Conservation (phyloP, 2,329 filamentous ascomycete species). For the Penicillium olsonii region DNA sequence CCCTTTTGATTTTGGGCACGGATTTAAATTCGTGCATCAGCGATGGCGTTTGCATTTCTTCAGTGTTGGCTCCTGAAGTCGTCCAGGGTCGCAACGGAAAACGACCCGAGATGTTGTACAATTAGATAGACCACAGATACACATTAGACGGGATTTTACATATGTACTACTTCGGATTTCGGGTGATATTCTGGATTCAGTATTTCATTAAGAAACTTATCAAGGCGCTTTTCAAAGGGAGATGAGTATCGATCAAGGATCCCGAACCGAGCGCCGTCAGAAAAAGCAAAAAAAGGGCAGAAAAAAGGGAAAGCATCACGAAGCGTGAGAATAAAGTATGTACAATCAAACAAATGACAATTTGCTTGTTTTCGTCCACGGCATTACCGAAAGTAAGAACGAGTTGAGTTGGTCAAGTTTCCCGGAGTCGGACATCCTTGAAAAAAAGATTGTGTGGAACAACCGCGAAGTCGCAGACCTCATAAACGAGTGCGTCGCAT, state of each 20-base stretch:
- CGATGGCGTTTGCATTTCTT: slow-evolving; percentile 26
- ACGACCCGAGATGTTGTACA: slow-evolving; percentile 15
- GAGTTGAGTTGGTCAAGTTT: not conserved
- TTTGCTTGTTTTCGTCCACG: slow-evolving; percentile 22
- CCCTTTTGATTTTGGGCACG: slow-evolving; percentile 17
- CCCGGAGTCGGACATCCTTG: slow-evolving; percentile 9
- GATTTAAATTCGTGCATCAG: slow-evolving; percentile 32
- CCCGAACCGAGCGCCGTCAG: slow-evolving; percentile 26
- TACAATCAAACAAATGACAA: slow-evolving; percentile 30
- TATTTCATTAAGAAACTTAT: slow-evolving; percentile 29
- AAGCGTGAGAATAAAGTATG: slow-evolving; percentile 20
- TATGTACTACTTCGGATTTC: not conserved
- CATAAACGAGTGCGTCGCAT: slow-evolving; percentile 6
- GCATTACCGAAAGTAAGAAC: not conserved
- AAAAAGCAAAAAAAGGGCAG: slow-evolving; percentile 19
- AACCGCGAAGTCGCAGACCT: slow-evolving; percentile 16
- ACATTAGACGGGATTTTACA: slow-evolving; percentile 1
- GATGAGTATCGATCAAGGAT: slow-evolving; percentile 25
- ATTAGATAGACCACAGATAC: slow-evolving; percentile 19
- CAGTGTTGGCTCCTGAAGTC: not conserved
- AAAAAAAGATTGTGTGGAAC: slow-evolving; percentile 22
- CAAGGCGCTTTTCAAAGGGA: slow-evolving; percentile 21
- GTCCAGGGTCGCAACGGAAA: not conserved
- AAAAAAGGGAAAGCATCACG: slow-evolving; percentile 4
- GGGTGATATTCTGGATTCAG: slow-evolving; percentile 17